A percentile compares a stretch with the other conserved stretches of the same genome.
These are phyloP conservation scores for Colletotrichum sp. DNA, from an alignment of 2,329 filamentous ascomycete species.

Conservation along the genomic window DNA sequence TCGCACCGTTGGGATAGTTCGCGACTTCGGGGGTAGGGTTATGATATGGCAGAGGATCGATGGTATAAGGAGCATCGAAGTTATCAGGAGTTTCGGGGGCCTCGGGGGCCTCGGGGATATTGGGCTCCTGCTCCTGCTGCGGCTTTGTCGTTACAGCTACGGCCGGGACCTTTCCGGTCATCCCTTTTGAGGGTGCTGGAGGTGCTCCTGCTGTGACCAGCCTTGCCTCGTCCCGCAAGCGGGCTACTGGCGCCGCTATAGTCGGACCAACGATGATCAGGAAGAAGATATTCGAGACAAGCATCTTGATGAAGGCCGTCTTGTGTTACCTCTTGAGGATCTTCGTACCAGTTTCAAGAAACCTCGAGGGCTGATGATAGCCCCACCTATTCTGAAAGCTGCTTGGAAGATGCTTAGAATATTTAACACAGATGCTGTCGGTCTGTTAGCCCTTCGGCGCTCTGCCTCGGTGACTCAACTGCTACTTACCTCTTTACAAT, in stretches of 20 bases:
- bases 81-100: background rate
- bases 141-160: background rate
- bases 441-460: background rate
- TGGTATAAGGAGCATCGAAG: background rate
- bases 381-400: background rate
- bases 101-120: background rate
- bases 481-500: background rate
- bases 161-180: background rate
- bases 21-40: background rate
- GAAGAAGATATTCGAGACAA: background rate
- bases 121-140: background rate
- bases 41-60: background rate
- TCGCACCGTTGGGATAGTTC: background rate
- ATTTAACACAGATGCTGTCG: background rate
- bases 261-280: background rate
- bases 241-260: background rate
- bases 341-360: background rate
- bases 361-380: rapidly evolving
- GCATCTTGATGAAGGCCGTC: background rate
- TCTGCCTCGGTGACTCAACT: background rate
- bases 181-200: background rate
- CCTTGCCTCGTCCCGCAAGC: background rate
- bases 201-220: background rate
- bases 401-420: background rate
- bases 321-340: background rate